Evolutionary conservation across 2,329 filamentous ascomycete species (phyloP).

Genomic region (Fusarium humuli): DNA sequence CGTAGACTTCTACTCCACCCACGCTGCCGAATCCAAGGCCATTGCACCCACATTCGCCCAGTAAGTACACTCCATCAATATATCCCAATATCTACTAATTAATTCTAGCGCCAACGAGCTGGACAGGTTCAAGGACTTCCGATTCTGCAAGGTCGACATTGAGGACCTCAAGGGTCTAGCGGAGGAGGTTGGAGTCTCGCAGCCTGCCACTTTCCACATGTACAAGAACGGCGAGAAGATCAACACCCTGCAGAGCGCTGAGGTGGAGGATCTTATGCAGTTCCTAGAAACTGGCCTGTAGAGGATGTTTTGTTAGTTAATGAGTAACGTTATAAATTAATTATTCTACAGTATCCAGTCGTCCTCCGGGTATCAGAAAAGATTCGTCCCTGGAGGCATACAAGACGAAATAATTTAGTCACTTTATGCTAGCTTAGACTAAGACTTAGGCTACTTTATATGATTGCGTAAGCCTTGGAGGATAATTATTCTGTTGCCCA

Average conservation of each 20-base stretch:
- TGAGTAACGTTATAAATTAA: not conserved
- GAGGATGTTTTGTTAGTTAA: not conserved
- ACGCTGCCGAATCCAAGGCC: slow-evolving; percentile 21
- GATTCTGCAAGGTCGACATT: slow-evolving; percentile 33
- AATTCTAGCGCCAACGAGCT: slow-evolving; percentile 10
- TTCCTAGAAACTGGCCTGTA: slow-evolving; percentile 28
- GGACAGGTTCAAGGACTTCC: slow-evolving; percentile 35
- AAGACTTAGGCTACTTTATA: no score
- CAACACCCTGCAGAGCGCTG: slow-evolving; percentile 14
- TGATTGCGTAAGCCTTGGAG: no score
- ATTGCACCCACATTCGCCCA: slow-evolving; percentile 33
- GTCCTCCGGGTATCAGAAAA: no score
- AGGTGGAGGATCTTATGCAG: slow-evolving; percentile 19
- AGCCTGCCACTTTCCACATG: slow-evolving; percentile 25
- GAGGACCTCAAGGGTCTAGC: slow-evolving; percentile 22
- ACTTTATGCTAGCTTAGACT: no score
- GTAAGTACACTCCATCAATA: not conserved
- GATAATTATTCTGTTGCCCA: no score
- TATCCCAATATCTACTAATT: not conserved
- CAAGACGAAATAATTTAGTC: no score
- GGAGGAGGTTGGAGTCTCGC: slow-evolving; percentile 14
- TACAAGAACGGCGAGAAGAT: slow-evolving; percentile 31
- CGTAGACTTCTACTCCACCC: slow-evolving; percentile 32
- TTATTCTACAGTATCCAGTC: no score
- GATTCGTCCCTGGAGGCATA: no score